Base-by-base conservation (phyloP, 2,329 filamentous ascomycete species). In the Talaromyces sp. region DNA sequence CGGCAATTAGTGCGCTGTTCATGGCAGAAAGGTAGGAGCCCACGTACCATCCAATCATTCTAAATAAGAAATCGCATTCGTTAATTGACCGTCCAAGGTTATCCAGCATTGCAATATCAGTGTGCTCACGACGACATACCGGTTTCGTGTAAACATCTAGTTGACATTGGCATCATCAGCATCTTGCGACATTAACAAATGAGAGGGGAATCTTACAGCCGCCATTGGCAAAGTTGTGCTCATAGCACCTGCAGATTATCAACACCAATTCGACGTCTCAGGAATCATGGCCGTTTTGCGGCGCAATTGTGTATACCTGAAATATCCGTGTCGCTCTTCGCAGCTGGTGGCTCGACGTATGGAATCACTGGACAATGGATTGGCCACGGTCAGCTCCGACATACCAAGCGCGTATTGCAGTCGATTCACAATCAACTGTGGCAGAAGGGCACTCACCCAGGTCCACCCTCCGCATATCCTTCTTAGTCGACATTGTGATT, bases 151-250 rank as follows among this genome's bases (percentile, higher is more conserved):
- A 76, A 97, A 95, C 85, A 97, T 96, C 85, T 88, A 59, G 69
- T 54, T n/a, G 22, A 33, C 14, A 59, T 35, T 37, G 47, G n/a
- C 14, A 48, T 52, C 65, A 74, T 64, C 73, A 70, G 65, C 66
- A 45, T 66, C 52, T 48, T 67, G 57, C 54, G 22, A 33, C 13
- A 67, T 43, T 66, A 22, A 4, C 16, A 9, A 10, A 19, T n/a
- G 60, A 67, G 60, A 58, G 16, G 14, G 22, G 5, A 6, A 57
- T 16, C 83, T 77, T 81, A 88, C 86, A 68, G 93, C 93, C 65
- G 92, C 93, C 94, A 97, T 97, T 66, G 94, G 94, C 74, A 98
- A 83, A 41, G 93, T 96, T 74, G 89, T 94, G 62, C 85, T 82
- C 80, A 89, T 83, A 58, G 86, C 87, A 72, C 84, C 85, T 85